A percentile compares a stretch with the other conserved stretches of the same genome.
Evolutionary conservation across 2,329 filamentous ascomycete species (phyloP).

Genomic region (Aspergillus glaucus): DNA sequence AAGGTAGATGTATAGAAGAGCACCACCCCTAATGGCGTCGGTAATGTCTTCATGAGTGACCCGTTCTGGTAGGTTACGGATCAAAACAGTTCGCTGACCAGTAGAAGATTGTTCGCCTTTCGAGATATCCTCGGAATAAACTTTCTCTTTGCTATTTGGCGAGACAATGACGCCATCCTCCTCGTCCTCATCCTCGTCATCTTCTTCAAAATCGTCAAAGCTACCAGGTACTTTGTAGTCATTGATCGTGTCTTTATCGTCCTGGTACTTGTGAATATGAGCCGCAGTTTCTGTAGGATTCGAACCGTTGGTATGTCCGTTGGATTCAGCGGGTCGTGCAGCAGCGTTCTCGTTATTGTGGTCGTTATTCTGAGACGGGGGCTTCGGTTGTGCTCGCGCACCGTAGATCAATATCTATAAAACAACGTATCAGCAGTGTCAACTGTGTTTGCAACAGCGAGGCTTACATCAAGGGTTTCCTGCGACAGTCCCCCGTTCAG

Average conservation of each 20-base stretch:
- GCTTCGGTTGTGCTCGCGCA: neutral
- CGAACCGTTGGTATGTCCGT: neutral
- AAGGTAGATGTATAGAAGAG: slow-evolving; percentile 62
- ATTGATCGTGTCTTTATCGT: neutral
- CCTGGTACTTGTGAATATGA: slow-evolving; percentile 2
- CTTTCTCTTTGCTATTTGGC: slow-evolving; percentile 19
- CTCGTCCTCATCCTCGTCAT: slow-evolving; percentile 15
- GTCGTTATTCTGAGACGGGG: neutral
- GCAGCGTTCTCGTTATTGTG: neutral
- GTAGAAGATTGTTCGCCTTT: slow-evolving; percentile 12
- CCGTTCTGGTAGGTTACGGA: slow-evolving; percentile 56
- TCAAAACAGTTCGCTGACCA: slow-evolving; percentile 41
- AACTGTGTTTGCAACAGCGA: neutral
- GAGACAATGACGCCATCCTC: slow-evolving; percentile 18
- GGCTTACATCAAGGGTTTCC: slow-evolving; percentile 44
- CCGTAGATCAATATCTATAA: slow-evolving; percentile 17
- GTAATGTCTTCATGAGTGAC: slow-evolving; percentile 62
- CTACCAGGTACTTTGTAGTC: neutral
- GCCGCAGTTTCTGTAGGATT: neutral
- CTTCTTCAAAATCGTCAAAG: slow-evolving; percentile 8
- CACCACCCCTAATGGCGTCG: slow-evolving; percentile 61
- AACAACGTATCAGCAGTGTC: slow-evolving; percentile 6
- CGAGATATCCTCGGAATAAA: slow-evolving; percentile 16
- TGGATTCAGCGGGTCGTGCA: neutral
- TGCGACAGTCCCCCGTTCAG: slow-evolving; percentile 45